phyloP scores from a whole-genome alignment of 495 filamentous ascomycete genomes.

The Recurvomyces mirabilis region DNA sequence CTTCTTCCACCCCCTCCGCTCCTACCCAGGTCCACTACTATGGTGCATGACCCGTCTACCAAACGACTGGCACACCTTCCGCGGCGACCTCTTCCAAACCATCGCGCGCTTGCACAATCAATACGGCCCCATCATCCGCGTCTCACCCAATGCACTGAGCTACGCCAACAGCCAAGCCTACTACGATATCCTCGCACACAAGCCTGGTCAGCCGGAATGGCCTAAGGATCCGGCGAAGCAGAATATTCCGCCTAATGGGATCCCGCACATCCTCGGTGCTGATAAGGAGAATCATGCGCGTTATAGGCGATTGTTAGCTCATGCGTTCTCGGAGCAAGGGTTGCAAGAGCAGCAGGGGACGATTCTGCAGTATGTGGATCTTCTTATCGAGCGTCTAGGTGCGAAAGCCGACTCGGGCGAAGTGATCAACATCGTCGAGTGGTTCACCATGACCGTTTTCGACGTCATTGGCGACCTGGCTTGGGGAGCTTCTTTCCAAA shows the following conservation, averaged over 20 bases:
- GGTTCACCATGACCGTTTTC: slow-evolving; percentile 12
- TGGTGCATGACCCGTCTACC: slow-evolving; percentile 3
- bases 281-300: slow-evolving; percentile 21
- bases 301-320: slow-evolving; percentile 15
- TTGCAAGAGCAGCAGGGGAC: slow-evolving; percentile 21
- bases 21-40: slow-evolving; percentile 18
- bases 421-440: slow-evolving; percentile 13
- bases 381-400: slow-evolving; percentile 4
- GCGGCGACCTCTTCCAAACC: slow-evolving; percentile 10
- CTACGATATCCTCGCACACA: slow-evolving; percentile 23
- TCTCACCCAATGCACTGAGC: slow-evolving; percentile 19
- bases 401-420: background rate
- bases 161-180: slow-evolving; percentile 16
- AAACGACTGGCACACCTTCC: slow-evolving; percentile 3
- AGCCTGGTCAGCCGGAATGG: slow-evolving; percentile 9
- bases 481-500: slow-evolving; percentile 11
- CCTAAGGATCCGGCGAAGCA: slow-evolving; percentile 14
- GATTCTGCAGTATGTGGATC: slow-evolving; percentile 18
- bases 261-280: slow-evolving; percentile 9
- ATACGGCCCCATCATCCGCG: slow-evolving; percentile 22
- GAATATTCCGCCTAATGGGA: background rate
- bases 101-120: slow-evolving; percentile 19
- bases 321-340: slow-evolving; percentile 25
- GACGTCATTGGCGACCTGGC: slow-evolving; percentile 16
- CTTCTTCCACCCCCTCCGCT: slow-evolving; percentile 18